Evolutionary conservation across 2,329 filamentous ascomycete species (phyloP).

Genomic region (Trichoderma polysporum): DNA sequence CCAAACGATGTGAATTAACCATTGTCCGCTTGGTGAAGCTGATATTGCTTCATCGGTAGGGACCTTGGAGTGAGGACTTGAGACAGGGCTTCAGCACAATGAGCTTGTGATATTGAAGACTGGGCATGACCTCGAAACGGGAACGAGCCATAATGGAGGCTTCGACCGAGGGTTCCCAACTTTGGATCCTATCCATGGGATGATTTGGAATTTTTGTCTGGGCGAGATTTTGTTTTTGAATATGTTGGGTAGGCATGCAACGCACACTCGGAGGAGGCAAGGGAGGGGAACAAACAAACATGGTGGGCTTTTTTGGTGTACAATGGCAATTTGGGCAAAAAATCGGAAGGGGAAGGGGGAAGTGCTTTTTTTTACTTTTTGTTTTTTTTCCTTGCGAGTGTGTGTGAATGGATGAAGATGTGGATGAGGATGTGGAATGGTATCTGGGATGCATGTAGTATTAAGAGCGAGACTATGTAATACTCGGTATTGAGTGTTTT

Average conservation of each 20-base stretch:
- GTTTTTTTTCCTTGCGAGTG: neutral
- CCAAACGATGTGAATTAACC: neutral
- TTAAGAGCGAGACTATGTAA: conserved; percentile 8
- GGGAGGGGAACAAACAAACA: neutral
- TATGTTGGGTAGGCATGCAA: neutral
- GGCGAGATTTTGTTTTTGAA: neutral
- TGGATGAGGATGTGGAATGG: neutral
- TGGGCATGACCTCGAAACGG: neutral
- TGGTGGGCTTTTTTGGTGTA: conserved; percentile 6
- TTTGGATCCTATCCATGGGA: neutral
- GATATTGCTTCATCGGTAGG: neutral
- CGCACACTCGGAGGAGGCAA: neutral
- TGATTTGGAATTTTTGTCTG: neutral
- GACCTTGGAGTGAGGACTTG: neutral
- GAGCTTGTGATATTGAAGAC: neutral
- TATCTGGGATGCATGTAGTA: conserved; percentile 5
- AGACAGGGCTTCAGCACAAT: neutral
- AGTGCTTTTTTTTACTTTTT: neutral
- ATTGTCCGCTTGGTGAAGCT: neutral
- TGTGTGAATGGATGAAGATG: neutral
- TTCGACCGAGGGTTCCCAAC: neutral
- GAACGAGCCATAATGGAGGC: neutral
- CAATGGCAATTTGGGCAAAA: conserved; percentile 12
- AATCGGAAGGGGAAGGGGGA: neutral
- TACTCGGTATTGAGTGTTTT: conserved; percentile 4